Base-by-base conservation (phyloP, 495 filamentous ascomycete species). In the Chaetomidium leptoderma region DNA sequence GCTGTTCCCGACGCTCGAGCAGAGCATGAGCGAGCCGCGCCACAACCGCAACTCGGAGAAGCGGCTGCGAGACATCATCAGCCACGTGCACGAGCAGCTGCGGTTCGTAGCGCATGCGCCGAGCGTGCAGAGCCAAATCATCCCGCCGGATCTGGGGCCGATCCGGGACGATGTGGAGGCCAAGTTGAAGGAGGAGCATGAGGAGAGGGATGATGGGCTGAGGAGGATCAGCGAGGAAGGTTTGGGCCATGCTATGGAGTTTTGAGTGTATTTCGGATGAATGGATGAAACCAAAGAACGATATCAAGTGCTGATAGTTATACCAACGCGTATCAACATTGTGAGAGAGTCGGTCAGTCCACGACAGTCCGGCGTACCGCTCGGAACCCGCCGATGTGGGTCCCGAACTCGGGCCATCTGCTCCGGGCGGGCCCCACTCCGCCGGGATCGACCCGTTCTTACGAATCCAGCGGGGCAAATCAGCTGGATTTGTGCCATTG, bases 51-150 rank as follows among this genome's bases (percentile, higher is more conserved):
- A 98, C 65, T 75, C 85, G 4, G 76, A 78, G 42, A 79, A 86
- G 61, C 89, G 92, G 58, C 79, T 96, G n/a, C 76, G 83, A 14
- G 83, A 84, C 40, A 81, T 96, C 23, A 77, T 90, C 3, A 72
- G 82, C 63, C 83, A 87, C 42, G 87, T 96, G 43, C 79, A 81
- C 50, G 91, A 96, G 68, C 90, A 97, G 73, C 68, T 98, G 55
- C 78, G 90, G 37, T 97, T 96, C 71, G 81, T 97, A 47, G 76
- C 87, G 64, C 79, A 83, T 23, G 88, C 90, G 3, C 95, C 93
- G 3, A 93, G 90, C 67, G 91, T 96, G 43, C 88, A 95, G 70
- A 85, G 89, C 76, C 80, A 83, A 63, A 78, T 85, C 55, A 88
- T 97, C 52, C 90, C 90, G 58, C 85, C 88, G 7, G 88, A 93